Evolutionary conservation across 2,329 filamentous ascomycete species (phyloP).

Genomic region (Colletotrichum abscissum): DNA sequence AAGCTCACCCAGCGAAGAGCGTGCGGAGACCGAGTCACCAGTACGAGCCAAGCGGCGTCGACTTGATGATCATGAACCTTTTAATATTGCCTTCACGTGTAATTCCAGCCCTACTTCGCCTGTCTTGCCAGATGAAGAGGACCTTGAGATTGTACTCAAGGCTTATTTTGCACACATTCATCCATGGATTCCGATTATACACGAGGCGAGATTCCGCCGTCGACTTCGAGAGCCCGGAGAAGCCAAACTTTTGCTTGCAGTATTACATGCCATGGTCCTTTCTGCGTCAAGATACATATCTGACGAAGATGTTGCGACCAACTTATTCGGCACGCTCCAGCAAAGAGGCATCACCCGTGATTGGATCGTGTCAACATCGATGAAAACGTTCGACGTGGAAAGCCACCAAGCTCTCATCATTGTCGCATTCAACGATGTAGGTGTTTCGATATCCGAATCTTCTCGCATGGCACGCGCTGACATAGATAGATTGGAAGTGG

Average conservation of each 20-base stretch:
- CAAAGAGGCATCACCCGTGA: constrained; percentile 20
- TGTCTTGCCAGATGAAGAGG: constrained; percentile 29
- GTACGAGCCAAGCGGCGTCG: not conserved
- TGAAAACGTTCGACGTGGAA: constrained; percentile 45
- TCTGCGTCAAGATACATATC: constrained; percentile 41
- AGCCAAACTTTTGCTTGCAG: constrained; percentile 42
- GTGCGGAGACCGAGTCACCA: constrained; percentile 11
- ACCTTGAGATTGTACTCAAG: constrained; percentile 39
- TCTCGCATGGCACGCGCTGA: not conserved
- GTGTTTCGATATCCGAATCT: not conserved
- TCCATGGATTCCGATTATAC: constrained; percentile 53
- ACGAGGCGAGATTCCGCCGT: constrained; percentile 43
- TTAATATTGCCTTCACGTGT: no score
- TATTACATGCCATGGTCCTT: constrained; percentile 50
- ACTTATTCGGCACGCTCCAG: constrained; percentile 7
- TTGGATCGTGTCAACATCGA: constrained; percentile 40
- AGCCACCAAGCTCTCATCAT: constrained; percentile 51
- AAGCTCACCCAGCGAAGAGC: constrained; percentile 1
- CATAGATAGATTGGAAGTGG: constrained; percentile 35
- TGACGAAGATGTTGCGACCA: constrained; percentile 37
- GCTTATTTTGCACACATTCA: constrained; percentile 51
- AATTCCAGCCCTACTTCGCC: not conserved
- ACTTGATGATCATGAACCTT: constrained; percentile 20
- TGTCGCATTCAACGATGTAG: constrained; percentile 50
- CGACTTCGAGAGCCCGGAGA: constrained; percentile 39